These are phyloP conservation scores for Phyllosticta ampelicida DNA, from an alignment of 2,329 filamentous ascomycete species.

Conservation along the genomic window DNA sequence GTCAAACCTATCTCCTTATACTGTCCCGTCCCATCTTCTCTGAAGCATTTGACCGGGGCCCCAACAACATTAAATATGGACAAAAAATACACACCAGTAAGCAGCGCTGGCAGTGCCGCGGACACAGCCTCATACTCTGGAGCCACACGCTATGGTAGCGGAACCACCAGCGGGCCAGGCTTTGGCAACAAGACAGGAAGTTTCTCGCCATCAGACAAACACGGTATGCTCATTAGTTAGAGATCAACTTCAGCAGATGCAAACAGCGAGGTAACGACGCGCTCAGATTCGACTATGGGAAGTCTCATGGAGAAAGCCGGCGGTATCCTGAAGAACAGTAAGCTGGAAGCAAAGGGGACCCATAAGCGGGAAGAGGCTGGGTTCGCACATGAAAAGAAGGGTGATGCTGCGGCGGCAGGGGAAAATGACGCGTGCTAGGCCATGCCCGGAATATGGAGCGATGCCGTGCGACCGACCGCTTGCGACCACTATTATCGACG, in stretches of 20 bases:
- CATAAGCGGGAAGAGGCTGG: constrained; percentile 36
- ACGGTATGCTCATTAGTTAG: not conserved
- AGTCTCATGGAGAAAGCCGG: constrained; percentile 51
- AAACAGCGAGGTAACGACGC: constrained; percentile 12
- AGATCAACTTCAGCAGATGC: not conserved
- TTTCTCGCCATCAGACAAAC: not conserved
- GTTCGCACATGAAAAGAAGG: not conserved
- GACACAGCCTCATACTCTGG: constrained; percentile 20
- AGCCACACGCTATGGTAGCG: constrained; percentile 22
- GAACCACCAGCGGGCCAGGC: constrained; percentile 23
- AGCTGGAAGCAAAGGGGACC: constrained; percentile 39
- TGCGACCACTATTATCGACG: not conserved
- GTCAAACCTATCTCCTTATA: not conserved
- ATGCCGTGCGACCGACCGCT: not conserved
- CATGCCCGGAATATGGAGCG: not conserved
- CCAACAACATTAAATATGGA: not conserved
- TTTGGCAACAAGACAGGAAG: constrained; percentile 28
- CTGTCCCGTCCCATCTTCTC: not conserved
- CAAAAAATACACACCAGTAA: not conserved
- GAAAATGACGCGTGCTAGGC: not conserved
- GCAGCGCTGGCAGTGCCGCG: constrained; percentile 18
- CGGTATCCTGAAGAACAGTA: constrained; percentile 37
- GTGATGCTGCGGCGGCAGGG: not conserved
- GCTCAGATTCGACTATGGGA: constrained; percentile 39
- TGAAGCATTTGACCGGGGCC: not conserved